These are phyloP conservation scores for Wickerhamomyces queroliae DNA, from an alignment of 805 yeast genomes.

Conservation along the genomic window DNA sequence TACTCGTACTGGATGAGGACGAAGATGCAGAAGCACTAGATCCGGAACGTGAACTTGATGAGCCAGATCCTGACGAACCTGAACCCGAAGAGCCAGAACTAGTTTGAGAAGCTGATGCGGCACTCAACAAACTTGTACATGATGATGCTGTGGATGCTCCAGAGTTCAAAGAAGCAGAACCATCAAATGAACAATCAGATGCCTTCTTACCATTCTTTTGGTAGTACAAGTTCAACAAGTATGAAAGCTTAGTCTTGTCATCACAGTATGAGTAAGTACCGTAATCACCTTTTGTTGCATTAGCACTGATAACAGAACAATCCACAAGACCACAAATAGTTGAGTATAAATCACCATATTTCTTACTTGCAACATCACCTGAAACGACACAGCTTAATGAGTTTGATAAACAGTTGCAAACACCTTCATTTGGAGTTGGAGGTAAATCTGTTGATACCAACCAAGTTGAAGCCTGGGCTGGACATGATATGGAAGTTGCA, in stretches of 20 bases:
- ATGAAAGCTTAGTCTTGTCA: conserved; percentile 63
- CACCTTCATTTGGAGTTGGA: conserved; percentile 65
- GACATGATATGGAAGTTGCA: conserved; percentile 38
- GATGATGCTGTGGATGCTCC: conserved; percentile 37
- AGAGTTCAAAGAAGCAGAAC: conserved; percentile 53
- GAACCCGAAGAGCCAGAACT: conserved; percentile 20
- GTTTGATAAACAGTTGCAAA: conserved; percentile 56
- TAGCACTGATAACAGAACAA: conserved; percentile 55
- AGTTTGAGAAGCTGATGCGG: conserved; percentile 23
- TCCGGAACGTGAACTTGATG: conserved; percentile 10
- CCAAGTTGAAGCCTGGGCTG: conserved; percentile 53
- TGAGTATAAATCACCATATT: conserved; percentile 57
- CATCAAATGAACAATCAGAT: conserved; percentile 66
- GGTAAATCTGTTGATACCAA: conserved; percentile 62
- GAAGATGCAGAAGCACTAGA: conserved; percentile 20
- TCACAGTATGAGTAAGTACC: conserved; percentile 75
- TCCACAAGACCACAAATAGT: conserved; percentile 50
- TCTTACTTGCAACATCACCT: conserved; percentile 40
- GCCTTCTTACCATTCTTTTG: conserved; percentile 35
- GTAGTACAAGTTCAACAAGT: conserved; percentile 62
- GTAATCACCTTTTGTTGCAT: conserved; percentile 61
- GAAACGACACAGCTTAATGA: conserved; percentile 57
- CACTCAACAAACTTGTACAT: conserved; percentile 40
- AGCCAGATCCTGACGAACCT: conserved; percentile 19
- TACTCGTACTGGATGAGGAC: conserved; percentile 11